A percentile compares a stretch with the other conserved stretches of the same genome.
Evolutionary conservation across 768 basidiomycete species (phyloP).

Genomic region (Tremella yokohamensis): DNA sequence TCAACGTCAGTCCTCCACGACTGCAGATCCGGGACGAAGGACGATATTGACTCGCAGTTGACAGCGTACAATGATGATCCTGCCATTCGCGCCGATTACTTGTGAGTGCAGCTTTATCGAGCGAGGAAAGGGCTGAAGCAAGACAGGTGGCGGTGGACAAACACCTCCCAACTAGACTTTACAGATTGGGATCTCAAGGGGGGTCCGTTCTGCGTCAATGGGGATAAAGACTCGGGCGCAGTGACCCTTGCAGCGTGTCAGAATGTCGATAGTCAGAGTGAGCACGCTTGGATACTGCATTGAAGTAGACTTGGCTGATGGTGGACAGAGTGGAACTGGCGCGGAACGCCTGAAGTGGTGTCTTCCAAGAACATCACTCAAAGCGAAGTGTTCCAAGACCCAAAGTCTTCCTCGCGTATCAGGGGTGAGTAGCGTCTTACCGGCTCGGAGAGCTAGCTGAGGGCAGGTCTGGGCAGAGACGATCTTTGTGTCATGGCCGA

Average conservation of each 20-base stretch:
- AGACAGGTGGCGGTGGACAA: not conserved
- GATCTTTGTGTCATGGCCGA: constrained; percentile 1
- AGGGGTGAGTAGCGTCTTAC: not conserved
- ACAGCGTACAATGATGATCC: not conserved
- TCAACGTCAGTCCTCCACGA: no score
- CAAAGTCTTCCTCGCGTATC: no score
- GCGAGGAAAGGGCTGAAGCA: not conserved
- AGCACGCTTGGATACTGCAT: not conserved
- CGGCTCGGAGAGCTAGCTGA: not conserved
- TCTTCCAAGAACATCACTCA: no score
- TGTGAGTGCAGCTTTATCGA: not conserved
- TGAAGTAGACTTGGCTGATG: no score
- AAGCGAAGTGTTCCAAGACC: no score
- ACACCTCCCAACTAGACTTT: not conserved
- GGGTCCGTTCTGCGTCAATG: not conserved
- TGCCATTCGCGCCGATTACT: not conserved
- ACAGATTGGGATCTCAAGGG: not conserved
- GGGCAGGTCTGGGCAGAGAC: not conserved
- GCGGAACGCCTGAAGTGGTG: no score
- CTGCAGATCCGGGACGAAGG: no score
- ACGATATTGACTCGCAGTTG: not conserved
- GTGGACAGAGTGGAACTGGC: no score
- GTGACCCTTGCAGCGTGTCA: not conserved
- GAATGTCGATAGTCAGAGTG: constrained; percentile 1
- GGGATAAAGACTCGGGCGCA: not conserved